Percentiles rank a stretch among this genome's conserved stretches.
Evolutionary conservation across 495 filamentous ascomycete species (phyloP).

Genomic region (Sporormia fimetaria): DNA sequence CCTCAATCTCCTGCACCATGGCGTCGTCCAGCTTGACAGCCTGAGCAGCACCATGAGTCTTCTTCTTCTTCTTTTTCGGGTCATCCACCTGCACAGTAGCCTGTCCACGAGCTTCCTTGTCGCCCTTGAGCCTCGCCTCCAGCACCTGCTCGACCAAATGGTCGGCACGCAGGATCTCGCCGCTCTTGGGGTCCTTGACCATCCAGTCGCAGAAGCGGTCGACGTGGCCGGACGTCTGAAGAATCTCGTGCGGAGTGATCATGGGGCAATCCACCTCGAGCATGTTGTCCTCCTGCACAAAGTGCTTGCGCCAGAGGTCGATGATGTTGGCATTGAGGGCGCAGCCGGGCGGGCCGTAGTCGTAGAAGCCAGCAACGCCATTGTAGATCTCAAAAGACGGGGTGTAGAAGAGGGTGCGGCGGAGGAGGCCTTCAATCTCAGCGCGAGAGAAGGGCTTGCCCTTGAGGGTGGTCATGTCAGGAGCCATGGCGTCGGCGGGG

Average conservation of each 20-base stretch:
- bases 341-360: conserved; percentile 38
- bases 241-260: conserved; percentile 62
- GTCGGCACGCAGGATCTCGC: conserved; percentile 91
- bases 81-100: conserved; percentile 37
- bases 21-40: conserved; percentile 54
- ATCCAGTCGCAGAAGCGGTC: conserved; percentile 98
- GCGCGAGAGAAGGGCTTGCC: conserved; percentile 78
- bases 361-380: conserved; percentile 33
- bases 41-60: conserved; percentile 42
- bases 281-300: conserved; percentile 39
- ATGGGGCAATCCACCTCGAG: conserved; percentile 38
- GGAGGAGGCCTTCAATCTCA: conserved; percentile 50
- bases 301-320: conserved; percentile 73
- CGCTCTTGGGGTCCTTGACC: conserved; percentile 97
- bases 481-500: conserved; percentile 30
- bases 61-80: conserved; percentile 53
- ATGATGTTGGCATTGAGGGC: conserved; percentile 60
- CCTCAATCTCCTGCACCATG: conserved; percentile 55
- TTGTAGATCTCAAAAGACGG: conserved; percentile 86
- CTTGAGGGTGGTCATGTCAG: conserved; percentile 57
- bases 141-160: conserved; percentile 92
- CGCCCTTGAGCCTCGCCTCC: conserved; percentile 61
- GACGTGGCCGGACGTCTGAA: conserved; percentile 95
- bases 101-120: conserved; percentile 44
- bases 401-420: conserved; percentile 52